Conservation (phyloP, 202 grass and related monocot species). For the Musa balbisiana region DNA sequence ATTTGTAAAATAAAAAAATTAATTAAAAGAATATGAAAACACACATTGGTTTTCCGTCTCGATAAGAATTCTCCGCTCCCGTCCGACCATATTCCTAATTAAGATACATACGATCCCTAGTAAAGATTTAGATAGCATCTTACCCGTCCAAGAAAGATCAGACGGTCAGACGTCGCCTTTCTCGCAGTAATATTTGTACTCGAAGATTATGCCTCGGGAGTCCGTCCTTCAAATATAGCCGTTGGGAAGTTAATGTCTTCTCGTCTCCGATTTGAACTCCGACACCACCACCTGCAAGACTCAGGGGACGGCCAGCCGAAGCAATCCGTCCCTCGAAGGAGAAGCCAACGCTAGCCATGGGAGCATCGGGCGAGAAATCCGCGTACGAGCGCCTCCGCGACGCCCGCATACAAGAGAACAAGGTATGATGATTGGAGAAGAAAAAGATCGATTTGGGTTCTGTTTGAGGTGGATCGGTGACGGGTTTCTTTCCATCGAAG, state of each 20-base stretch:
- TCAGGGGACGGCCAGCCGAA: not conserved
- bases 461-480: conserved; percentile 2
- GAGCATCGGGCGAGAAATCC: conserved; percentile 32
- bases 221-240: not conserved
- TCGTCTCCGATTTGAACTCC: too few relatives aligned
- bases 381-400: conserved; percentile 65
- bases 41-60: too few relatives aligned
- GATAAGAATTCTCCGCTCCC: too few relatives aligned
- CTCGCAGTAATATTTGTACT: too few relatives aligned
- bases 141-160: not conserved
- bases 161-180: not conserved
- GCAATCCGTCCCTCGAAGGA: not conserved
- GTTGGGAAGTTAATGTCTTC: not conserved
- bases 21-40: too few relatives aligned
- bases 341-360: conserved; percentile 9
- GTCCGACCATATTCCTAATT: too few relatives aligned
- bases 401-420: conserved; percentile 68
- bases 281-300: too few relatives aligned
- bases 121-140: too few relatives aligned
- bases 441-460: not conserved
- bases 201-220: too few relatives aligned
- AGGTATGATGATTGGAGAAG: conserved; percentile 25
- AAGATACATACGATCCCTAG: too few relatives aligned
- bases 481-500: conserved; percentile 24
- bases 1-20: too few relatives aligned